phyloP scores from a whole-genome alignment of 2,329 filamentous ascomycete genomes.

The Exophiala xenobiotica region DNA sequence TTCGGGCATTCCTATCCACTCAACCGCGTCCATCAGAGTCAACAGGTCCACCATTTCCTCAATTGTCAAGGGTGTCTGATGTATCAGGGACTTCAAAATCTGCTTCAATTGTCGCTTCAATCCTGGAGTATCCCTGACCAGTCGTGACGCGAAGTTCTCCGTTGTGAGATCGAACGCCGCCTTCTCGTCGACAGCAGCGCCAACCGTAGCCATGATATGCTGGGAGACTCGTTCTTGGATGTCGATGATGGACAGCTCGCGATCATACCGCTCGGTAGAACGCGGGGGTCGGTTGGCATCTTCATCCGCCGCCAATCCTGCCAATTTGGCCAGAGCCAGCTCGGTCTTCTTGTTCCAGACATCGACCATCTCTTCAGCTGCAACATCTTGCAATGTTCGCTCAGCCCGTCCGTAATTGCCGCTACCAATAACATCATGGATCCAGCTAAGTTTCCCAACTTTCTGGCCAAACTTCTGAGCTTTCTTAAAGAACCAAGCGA shows the following conservation, averaged over 20 bases:
- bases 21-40: conserved; percentile 68
- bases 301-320: conserved; percentile 64
- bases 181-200: conserved; percentile 72
- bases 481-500: conserved; percentile 76
- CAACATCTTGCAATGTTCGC: conserved; percentile 67
- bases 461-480: conserved; percentile 58
- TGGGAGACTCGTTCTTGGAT: conserved; percentile 78
- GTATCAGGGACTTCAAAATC: conserved; percentile 67
- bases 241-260: conserved; percentile 54
- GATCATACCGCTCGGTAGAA: conserved; percentile 18
- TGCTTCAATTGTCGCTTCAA: conserved; percentile 71
- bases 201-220: conserved; percentile 67
- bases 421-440: conserved; percentile 82
- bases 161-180: conserved; percentile 73
- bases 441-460: conserved; percentile 77
- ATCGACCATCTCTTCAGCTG: conserved; percentile 69
- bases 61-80: conserved; percentile 64
- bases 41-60: conserved; percentile 63
- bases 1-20: conserved; percentile 40
- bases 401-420: conserved; percentile 73
- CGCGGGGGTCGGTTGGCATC: conserved; percentile 49
- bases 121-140: conserved; percentile 60
- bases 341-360: conserved; percentile 94
- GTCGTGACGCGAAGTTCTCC: conserved; percentile 59
- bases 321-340: conserved; percentile 82